These are phyloP conservation scores for Colletotrichum higginsianum DNA, from an alignment of 2,329 filamentous ascomycete species.

Conservation along the genomic window DNA sequence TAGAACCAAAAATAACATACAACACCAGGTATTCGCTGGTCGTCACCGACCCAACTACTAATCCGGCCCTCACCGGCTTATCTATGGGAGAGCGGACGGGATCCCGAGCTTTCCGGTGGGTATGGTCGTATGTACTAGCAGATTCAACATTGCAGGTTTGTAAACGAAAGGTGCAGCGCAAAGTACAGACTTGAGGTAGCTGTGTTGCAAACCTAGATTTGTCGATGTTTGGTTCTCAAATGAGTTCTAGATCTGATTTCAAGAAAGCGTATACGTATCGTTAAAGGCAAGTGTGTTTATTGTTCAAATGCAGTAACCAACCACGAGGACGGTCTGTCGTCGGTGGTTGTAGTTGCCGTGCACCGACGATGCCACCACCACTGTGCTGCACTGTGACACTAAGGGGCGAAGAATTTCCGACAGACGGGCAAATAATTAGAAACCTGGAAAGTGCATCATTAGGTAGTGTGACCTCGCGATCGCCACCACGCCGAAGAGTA, in stretches of 20 bases:
- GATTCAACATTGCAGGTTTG: fast-evolving
- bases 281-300: too few relatives aligned
- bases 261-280: too few relatives aligned
- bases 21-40: slow-evolving; percentile 9
- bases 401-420: background rate
- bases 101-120: slow-evolving; percentile 8
- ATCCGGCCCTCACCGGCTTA: slow-evolving; percentile 3
- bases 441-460: background rate
- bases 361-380: slow-evolving; percentile 19
- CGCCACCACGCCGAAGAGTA: background rate
- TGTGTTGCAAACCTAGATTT: too few relatives aligned
- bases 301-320: background rate
- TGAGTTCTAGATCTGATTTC: too few relatives aligned
- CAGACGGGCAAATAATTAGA: background rate
- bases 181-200: too few relatives aligned
- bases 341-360: slow-evolving; percentile 10
- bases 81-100: slow-evolving; percentile 10
- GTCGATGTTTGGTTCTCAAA: too few relatives aligned
- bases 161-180: too few relatives aligned
- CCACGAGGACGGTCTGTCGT: background rate
- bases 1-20: background rate
- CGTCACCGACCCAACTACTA: slow-evolving; percentile 15
- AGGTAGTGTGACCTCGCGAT: background rate
- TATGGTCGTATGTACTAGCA: background rate
- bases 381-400: slow-evolving; percentile 21